phyloP scores from a whole-genome alignment of 2,329 filamentous ascomycete species.

The Emmonsia crescens region DNA sequence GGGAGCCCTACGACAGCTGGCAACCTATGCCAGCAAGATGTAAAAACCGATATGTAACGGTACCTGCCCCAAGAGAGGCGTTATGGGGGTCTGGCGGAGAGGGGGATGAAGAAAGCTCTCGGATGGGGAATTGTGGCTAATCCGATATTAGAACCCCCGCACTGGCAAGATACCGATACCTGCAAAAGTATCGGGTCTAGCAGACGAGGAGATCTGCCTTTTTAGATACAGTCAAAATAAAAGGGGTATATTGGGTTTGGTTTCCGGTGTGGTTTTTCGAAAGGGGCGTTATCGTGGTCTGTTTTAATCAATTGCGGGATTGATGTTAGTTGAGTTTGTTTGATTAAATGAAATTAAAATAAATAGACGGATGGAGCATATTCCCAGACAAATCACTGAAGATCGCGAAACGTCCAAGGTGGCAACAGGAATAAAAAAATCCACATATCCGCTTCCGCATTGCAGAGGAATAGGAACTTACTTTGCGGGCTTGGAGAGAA shows the following conservation, averaged over 20 bases:
- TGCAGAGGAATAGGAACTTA: constrained; percentile 43
- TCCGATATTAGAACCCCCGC: constrained; percentile 42
- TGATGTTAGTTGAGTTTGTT: not conserved
- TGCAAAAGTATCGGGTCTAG: constrained; percentile 72
- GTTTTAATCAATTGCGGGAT: not conserved
- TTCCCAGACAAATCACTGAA: no score
- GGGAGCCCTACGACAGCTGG: constrained; percentile 54
- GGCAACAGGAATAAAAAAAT: not conserved
- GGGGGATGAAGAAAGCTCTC: constrained; percentile 70
- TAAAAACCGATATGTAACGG: constrained; percentile 28
- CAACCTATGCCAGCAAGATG: constrained; percentile 61
- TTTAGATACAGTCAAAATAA: constrained; percentile 13
- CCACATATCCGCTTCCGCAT: no score
- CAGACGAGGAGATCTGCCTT: constrained; percentile 60
- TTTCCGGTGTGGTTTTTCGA: constrained; percentile 13
- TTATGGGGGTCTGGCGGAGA: constrained; percentile 87
- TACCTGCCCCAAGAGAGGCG: constrained; percentile 49
- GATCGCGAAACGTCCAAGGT: no score
- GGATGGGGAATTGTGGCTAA: constrained; percentile 79
- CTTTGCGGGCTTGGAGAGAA: constrained; percentile 92
- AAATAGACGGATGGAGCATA: not conserved
- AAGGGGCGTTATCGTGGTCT: constrained; percentile 12
- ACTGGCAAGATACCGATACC: constrained; percentile 72
- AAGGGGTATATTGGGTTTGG: constrained; percentile 11
- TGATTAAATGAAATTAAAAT: not conserved